Percentiles rank a stretch among this genome's conserved stretches.
Evolutionary conservation across 352 stramenopile species (phyloP).

Genomic region (Phytophthora foliorum): DNA sequence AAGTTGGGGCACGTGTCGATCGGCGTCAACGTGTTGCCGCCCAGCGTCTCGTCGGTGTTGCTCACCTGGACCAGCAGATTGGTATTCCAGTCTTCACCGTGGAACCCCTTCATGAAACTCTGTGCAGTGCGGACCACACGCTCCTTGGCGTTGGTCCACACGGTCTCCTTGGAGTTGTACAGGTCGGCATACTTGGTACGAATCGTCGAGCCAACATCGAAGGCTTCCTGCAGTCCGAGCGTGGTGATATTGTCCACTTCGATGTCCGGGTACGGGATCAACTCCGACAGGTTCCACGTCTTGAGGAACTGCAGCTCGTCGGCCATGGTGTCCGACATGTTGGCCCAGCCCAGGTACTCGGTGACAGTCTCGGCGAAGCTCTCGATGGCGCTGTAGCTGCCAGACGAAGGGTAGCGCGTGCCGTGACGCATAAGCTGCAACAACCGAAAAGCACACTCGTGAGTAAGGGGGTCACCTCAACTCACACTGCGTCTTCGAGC

Average conservation of each 20-base stretch:
- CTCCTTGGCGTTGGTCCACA: constrained; percentile 63
- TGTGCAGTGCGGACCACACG: constrained; percentile 62
- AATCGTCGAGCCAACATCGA: constrained; percentile 48
- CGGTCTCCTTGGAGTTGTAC: constrained; percentile 50
- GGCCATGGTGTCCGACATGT: constrained; percentile 36
- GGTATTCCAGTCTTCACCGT: constrained; percentile 34
- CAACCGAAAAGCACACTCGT: not conserved
- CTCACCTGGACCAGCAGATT: constrained; percentile 48
- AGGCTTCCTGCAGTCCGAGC: constrained; percentile 53
- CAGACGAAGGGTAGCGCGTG: constrained; percentile 62
- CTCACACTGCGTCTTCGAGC: not conserved
- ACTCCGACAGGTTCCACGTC: constrained; percentile 51
- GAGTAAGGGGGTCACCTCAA: too few relatives aligned
- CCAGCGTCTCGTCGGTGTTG: constrained; percentile 49
- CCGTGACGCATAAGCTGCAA: constrained; percentile 53
- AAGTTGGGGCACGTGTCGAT: constrained; percentile 66
- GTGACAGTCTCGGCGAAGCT: constrained; percentile 43
- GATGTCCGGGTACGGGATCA: constrained; percentile 43
- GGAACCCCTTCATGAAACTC: constrained; percentile 63
- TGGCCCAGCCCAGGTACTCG: constrained; percentile 37
- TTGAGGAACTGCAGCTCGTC: constrained; percentile 58
- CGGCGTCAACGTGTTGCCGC: constrained; percentile 60
- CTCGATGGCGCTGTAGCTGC: constrained; percentile 58
- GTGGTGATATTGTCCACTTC: constrained; percentile 69
- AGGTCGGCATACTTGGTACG: constrained; percentile 52